phyloP scores from a whole-genome alignment of 371 early-diverging fungal genomes.

The Mucor velutinosus region DNA sequence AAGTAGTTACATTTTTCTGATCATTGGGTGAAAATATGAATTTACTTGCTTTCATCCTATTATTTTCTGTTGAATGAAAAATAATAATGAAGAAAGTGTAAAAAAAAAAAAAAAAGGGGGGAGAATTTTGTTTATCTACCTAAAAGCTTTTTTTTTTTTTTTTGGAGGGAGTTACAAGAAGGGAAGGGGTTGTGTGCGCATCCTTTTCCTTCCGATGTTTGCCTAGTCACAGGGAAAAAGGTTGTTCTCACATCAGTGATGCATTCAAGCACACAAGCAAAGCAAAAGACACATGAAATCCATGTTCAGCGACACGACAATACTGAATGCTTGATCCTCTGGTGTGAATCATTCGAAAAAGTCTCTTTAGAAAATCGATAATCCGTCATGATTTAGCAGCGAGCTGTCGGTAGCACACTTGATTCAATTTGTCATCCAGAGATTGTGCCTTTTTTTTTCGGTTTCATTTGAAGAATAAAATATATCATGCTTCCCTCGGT shows the following conservation, averaged over 20 bases:
- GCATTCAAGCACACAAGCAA: no score
- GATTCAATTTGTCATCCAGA: neutral
- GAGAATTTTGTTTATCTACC: conserved; percentile 1
- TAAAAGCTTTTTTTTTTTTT: neutral
- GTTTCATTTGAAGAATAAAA: neutral
- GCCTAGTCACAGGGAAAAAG: neutral
- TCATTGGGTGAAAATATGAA: conserved; percentile 14
- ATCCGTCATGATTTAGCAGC: neutral
- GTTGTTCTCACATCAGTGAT: neutral
- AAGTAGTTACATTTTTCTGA: neutral
- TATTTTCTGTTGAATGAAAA: neutral
- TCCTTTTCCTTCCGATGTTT: conserved; percentile 8
- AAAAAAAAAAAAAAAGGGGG: neutral
- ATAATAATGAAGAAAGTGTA: neutral
- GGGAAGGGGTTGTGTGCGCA: neutral
- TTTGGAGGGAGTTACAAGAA: neutral
- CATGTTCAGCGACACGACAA: no score
- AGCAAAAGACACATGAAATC: no score
- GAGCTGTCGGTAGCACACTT: neutral
- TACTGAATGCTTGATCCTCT: neutral
- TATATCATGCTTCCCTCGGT: neutral
- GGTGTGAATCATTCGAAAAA: neutral
- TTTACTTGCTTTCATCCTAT: conserved; percentile 13
- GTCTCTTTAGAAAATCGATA: neutral
- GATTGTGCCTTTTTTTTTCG: neutral